Conservation (phyloP, 192 early-diverging fungal species). For the Coemansia brasiliensis region DNA sequence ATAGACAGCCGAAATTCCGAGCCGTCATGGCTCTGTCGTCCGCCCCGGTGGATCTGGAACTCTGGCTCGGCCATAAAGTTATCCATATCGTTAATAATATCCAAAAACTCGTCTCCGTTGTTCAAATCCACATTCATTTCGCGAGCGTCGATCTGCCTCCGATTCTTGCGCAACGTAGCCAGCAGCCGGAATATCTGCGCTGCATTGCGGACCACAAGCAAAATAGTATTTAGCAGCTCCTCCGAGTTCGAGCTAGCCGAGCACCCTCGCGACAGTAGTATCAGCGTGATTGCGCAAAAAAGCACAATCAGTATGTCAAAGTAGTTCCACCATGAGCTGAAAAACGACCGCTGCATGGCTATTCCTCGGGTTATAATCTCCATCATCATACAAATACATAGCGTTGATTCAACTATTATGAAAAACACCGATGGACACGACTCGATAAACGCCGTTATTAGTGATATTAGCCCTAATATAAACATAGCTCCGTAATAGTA, state of each 20-base stretch:
- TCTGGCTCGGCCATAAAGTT: conserved; percentile 19
- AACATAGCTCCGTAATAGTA: conserved; percentile 58
- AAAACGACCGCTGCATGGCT: conserved; percentile 58
- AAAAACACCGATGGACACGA: conserved; percentile 65
- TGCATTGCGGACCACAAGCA: conserved; percentile 73
- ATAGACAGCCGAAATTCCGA: conserved; percentile 51
- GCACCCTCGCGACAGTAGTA: conserved; percentile 67
- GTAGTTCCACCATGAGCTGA: conserved; percentile 69
- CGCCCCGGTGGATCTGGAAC: conserved; percentile 20
- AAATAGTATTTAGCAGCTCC: conserved; percentile 68
- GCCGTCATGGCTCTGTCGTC: not conserved
- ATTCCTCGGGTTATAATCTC: conserved; percentile 68
- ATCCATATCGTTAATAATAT: conserved; percentile 46
- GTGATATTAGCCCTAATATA: conserved; percentile 51
- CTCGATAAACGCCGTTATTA: conserved; percentile 47
- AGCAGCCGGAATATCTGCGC: conserved; percentile 69
- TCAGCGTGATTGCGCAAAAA: conserved; percentile 67
- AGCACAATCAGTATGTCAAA: conserved; percentile 69
- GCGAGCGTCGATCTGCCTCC: conserved; percentile 34
- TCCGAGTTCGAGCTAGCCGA: conserved; percentile 64
- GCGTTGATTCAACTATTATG: conserved; percentile 66
- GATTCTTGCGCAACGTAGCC: conserved; percentile 64
- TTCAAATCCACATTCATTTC: conserved; percentile 34
- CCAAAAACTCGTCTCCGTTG: conserved; percentile 30
- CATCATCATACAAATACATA: conserved; percentile 74